Conservation (phyloP, 345 rosid genomes). For the Ceriops tagal region DNA sequence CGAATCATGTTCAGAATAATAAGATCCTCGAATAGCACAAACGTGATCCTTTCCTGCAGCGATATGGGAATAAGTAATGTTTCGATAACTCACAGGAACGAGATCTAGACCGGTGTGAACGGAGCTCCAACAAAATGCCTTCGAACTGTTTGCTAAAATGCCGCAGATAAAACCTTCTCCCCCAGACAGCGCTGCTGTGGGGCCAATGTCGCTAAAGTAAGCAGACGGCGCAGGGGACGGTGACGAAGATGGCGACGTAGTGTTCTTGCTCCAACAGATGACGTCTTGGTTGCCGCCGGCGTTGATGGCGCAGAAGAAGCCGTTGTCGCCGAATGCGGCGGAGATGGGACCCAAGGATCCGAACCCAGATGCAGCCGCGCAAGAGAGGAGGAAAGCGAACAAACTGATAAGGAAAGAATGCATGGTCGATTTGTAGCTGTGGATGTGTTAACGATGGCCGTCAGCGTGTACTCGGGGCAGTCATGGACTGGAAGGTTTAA, state of each 20-base stretch:
- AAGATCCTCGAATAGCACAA: constrained; percentile 85
- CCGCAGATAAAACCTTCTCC: constrained; percentile 85
- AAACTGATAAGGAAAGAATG: constrained; percentile 17
- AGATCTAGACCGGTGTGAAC: constrained; percentile 53
- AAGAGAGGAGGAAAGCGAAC: constrained; percentile 25
- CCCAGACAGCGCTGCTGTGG: constrained; percentile 67
- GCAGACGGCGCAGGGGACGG: constrained; percentile 15
- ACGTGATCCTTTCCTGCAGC: constrained; percentile 84
- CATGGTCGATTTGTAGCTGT: constrained; percentile 20
- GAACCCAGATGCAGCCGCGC: constrained; percentile 49
- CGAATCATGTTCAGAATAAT: constrained; percentile 60
- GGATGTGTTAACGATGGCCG: not conserved
- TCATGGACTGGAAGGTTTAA: constrained; percentile 12
- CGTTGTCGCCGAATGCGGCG: constrained; percentile 70
- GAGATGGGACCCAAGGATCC: constrained; percentile 85
- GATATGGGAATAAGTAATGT: constrained; percentile 61
- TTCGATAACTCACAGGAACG: constrained; percentile 48
- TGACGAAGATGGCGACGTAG: constrained; percentile 33
- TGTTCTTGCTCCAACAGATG: constrained; percentile 74
- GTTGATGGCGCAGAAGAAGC: constrained; percentile 94
- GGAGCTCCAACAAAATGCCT: constrained; percentile 62
- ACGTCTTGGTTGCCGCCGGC: constrained; percentile 83
- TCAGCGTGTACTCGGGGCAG: constrained; percentile 3
- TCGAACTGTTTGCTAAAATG: constrained; percentile 62
- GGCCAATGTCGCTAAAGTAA: constrained; percentile 35